Percentiles rank a stretch among this genome's conserved stretches.
Evolutionary conservation across 305 asterid genomes (phyloP).

Genomic region (Rubia peregrina): DNA sequence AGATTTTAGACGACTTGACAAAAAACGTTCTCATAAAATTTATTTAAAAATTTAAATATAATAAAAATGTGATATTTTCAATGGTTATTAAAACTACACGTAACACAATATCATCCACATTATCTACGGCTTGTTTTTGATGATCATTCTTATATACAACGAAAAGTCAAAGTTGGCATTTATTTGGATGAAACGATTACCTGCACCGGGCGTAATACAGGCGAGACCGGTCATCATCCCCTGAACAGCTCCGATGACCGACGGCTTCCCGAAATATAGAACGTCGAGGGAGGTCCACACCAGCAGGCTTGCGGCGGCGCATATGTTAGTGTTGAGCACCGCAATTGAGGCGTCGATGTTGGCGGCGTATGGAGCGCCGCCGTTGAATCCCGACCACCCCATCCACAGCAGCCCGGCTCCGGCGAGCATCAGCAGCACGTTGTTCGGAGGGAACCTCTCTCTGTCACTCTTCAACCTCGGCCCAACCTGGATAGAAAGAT

Average conservation of each 20-base stretch:
- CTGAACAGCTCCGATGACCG: conserved; percentile 50
- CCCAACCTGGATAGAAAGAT: conserved; percentile 52
- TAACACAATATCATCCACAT: too few relatives aligned
- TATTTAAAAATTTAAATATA: too few relatives aligned
- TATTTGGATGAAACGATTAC: conserved; percentile 7
- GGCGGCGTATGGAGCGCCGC: conserved; percentile 46
- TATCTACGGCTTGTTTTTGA: too few relatives aligned
- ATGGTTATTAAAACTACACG: too few relatives aligned
- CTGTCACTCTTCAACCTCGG: conserved; percentile 41
- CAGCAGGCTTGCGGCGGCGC: conserved; percentile 57
- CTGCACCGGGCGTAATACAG: conserved; percentile 58
- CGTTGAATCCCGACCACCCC: conserved; percentile 67
- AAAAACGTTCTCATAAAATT: too few relatives aligned
- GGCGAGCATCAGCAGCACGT: conserved; percentile 42
- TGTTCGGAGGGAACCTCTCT: conserved; percentile 54
- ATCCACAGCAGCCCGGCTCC: conserved; percentile 58
- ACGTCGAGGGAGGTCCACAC: conserved; percentile 48
- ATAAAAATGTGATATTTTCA: too few relatives aligned
- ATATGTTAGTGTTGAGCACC: conserved; percentile 41
- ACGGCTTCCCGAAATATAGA: conserved; percentile 39
- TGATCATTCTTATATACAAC: neutral
- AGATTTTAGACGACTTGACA: too few relatives aligned
- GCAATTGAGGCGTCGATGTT: conserved; percentile 36
- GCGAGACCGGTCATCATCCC: conserved; percentile 62
- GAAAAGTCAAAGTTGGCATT: neutral